These are phyloP conservation scores for Penicillium lagena DNA, from an alignment of 495 filamentous ascomycete species.

Conservation along the genomic window DNA sequence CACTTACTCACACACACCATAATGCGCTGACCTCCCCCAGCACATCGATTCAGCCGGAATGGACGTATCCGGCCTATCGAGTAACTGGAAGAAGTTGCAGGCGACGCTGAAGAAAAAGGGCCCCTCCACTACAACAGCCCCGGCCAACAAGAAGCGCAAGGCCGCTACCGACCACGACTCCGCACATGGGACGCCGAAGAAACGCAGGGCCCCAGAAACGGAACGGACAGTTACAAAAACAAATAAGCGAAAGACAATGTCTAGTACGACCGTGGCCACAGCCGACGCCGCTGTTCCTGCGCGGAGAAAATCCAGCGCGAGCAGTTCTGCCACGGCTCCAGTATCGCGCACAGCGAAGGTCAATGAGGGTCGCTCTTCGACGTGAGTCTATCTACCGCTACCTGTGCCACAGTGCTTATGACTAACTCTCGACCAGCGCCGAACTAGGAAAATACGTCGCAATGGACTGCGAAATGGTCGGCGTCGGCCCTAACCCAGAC, in stretches of 20 bases:
- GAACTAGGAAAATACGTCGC: slow-evolving; percentile 81
- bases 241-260: slow-evolving; percentile 30
- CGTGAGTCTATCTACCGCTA: slow-evolving; percentile 24
- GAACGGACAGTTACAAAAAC: slow-evolving; percentile 8
- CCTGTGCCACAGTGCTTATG: neutral
- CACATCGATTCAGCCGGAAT: slow-evolving; percentile 19
- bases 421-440: slow-evolving; percentile 20
- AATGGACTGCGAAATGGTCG: slow-evolving; percentile 98
- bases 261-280: slow-evolving; percentile 9
- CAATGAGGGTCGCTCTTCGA: slow-evolving; percentile 46
- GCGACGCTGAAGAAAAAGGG: slow-evolving; percentile 50
- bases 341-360: slow-evolving; percentile 23
- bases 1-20: neutral
- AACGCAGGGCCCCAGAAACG: slow-evolving; percentile 25
- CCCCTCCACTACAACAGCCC: slow-evolving; percentile 10
- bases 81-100: slow-evolving; percentile 75
- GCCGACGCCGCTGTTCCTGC: slow-evolving; percentile 7
- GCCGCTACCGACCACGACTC: slow-evolving; percentile 24
- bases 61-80: slow-evolving; percentile 42
- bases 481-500: slow-evolving; percentile 64
- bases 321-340: slow-evolving; percentile 7
- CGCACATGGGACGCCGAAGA: slow-evolving; percentile 30
- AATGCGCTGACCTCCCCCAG: too few species aligned
- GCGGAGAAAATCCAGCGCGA: slow-evolving; percentile 21
- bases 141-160: slow-evolving; percentile 26